Evolutionary conservation across 2,329 filamentous ascomycete genomes (phyloP).

Genomic region (Cordyceps militaris): DNA sequence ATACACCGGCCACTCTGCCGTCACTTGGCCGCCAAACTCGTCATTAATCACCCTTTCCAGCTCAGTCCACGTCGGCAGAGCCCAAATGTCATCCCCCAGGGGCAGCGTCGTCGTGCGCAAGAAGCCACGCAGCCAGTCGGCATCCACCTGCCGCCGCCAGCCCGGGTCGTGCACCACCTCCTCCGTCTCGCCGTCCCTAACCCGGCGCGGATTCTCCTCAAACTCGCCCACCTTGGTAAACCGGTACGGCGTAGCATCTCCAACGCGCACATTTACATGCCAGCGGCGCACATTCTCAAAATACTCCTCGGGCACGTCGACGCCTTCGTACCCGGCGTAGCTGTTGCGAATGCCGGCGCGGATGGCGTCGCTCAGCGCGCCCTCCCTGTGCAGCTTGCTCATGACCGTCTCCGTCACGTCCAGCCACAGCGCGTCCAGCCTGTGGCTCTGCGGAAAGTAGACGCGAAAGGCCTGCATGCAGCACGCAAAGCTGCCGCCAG

Average conservation of each 20-base stretch:
- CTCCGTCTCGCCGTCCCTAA: constrained; percentile 1
- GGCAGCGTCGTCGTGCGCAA: constrained; percentile 10
- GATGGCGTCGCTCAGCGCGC: constrained; percentile 5
- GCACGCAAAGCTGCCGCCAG: constrained; percentile 8
- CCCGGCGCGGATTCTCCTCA: not conserved
- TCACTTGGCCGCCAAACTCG: constrained; percentile 9
- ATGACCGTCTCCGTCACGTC: not conserved
- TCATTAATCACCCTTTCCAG: constrained; percentile 1
- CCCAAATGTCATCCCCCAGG: not conserved
- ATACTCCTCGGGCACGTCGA: constrained; percentile 6
- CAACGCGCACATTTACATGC: not conserved
- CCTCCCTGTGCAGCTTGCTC: not conserved
- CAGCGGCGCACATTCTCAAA: not conserved
- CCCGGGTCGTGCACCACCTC: not conserved
- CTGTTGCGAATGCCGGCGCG: not conserved
- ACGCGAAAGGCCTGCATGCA: constrained; percentile 10
- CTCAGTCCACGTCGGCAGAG: not conserved
- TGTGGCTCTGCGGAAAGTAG: constrained; percentile 1
- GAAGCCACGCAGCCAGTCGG: not conserved
- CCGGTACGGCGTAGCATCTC: constrained; percentile 1
- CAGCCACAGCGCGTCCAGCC: constrained; percentile 7
- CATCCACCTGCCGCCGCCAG: constrained; percentile 6
- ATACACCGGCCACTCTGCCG: constrained; percentile 10
- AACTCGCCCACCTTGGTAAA: constrained; percentile 4
- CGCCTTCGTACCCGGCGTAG: constrained; percentile 8